These are phyloP conservation scores for Protomyces pachydermus DNA, from an alignment of 1,139 yeast genomes.

Conservation along the genomic window DNA sequence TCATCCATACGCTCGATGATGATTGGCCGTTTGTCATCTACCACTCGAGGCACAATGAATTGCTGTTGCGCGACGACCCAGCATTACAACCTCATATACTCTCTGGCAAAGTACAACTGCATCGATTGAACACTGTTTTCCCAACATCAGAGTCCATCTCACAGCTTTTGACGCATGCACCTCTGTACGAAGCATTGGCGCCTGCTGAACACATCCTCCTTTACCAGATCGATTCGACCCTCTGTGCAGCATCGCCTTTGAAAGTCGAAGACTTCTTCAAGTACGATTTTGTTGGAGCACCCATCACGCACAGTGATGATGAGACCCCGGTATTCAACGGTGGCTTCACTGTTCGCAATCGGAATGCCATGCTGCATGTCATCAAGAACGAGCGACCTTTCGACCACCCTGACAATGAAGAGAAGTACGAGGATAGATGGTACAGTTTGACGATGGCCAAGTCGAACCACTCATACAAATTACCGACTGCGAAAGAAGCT, in stretches of 20 bases:
- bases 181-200: slow-evolving; percentile 11
- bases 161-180: neutral
- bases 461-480: neutral
- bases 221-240: slow-evolving; percentile 9
- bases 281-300: slow-evolving; percentile 19
- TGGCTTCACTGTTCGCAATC: slow-evolving; percentile 11
- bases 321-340: slow-evolving; percentile 1
- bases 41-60: slow-evolving; percentile 11
- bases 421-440: slow-evolving; percentile 2
- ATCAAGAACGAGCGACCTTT: slow-evolving; percentile 5
- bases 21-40: slow-evolving; percentile 19
- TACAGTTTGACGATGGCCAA: neutral
- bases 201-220: slow-evolving; percentile 18
- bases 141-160: neutral
- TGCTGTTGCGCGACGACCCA: neutral
- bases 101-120: slow-evolving; percentile 5
- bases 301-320: neutral
- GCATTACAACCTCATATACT: neutral
- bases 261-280: slow-evolving; percentile 14
- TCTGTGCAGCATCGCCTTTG: slow-evolving; percentile 7
- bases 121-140: neutral
- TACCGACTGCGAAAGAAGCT: slow-evolving; percentile 5
- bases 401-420: neutral
- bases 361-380: slow-evolving; percentile 8
- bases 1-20: slow-evolving; percentile 2